Evolutionary conservation across 2,329 filamentous ascomycete species (phyloP), one percentile per base, ranked within the genome.

Genomic region (Neobulgaria alba): DNA sequence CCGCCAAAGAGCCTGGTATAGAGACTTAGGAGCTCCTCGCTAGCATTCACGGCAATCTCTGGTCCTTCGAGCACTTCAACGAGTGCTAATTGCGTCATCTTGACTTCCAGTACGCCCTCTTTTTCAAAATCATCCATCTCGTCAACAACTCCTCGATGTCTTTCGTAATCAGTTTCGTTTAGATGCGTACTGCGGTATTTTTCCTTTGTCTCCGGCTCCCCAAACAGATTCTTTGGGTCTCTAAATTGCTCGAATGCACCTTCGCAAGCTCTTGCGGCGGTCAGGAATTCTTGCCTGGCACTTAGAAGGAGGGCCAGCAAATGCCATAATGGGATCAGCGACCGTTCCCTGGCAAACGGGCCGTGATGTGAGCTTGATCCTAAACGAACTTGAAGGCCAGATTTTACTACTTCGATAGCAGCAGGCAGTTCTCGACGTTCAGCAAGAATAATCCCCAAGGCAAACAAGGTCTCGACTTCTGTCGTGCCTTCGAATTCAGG

Each of bases 161-260:
- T 49, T 49, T 41, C 41, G 15, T 35, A 26, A 21, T 36, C 14
- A 31, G n/a, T 63, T 33, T 65, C 63, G 30, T 82, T 82, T 30
- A 85, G 65, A 55, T 85, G 79, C 46, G 84, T 78, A 54, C 79
- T 84, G 50, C 73, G 71, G 50, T 73, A 83, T 2, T 61, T 54
- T 20, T 48, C 54, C 40, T 62, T 59, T 40, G 73, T 57, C 12
- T 75, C 68, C 23, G 72, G 64, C 38, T 71, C 71, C 14, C 82
- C 84, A 56, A 88, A 87, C 0, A 90, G 70, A 5, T 83, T 70
- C 1, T 73, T 62, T 0, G 79, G 74, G 46, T 86, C 79, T 39
- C 81, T 79, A 55, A 95, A 93, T 57, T 94, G 86, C 51, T 95
- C 88, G 57, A 96, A 84, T 3, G 88, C 89, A 18, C 86, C 88